Conservation (phyloP, 208 protist genomes). For the Trypanosoma vivax region DNA sequence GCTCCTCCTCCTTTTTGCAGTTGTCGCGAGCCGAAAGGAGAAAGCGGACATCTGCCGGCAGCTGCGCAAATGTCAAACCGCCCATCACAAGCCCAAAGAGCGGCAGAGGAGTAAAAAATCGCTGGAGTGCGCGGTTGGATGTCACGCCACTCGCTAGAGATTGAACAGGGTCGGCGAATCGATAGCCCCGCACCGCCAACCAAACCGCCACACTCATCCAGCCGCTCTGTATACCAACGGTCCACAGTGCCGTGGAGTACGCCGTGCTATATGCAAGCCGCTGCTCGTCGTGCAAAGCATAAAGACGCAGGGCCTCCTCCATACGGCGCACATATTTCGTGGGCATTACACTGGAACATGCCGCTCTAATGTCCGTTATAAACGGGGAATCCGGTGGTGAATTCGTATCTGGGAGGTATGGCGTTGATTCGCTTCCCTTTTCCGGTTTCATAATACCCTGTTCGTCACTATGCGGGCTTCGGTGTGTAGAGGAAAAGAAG, state of each 20-base stretch:
- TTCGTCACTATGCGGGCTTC: no score
- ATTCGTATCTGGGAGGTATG: conserved; percentile 2
- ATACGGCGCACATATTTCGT: conserved; percentile 53
- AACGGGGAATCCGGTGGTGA: conserved; percentile 46
- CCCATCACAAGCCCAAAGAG: conserved; percentile 45
- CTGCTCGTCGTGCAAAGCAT: conserved; percentile 41
- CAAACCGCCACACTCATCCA: conserved; percentile 61
- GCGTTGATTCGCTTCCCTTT: neutral
- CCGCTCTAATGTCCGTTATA: conserved; percentile 37
- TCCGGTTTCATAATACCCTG: neutral
- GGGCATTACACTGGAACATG: conserved; percentile 33
- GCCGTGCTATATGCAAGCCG: conserved; percentile 26
- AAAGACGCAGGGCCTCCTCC: conserved; percentile 60
- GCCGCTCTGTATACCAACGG: conserved; percentile 44
- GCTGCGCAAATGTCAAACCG: conserved; percentile 30
- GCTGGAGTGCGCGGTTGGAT: conserved; percentile 29
- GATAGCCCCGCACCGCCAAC: conserved; percentile 52
- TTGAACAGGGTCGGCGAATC: conserved; percentile 65
- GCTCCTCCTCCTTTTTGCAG: conserved; percentile 21
- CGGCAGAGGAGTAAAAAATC: conserved; percentile 56
- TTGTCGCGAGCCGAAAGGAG: conserved; percentile 21
- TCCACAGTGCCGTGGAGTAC: conserved; percentile 29
- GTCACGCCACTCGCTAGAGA: conserved; percentile 49
- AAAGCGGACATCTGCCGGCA: conserved; percentile 46
- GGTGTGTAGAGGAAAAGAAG: no score